A percentile compares a stretch with the other conserved stretches of the same genome.
Conservation (phyloP, 345 rosid species). For the Syzygium grande region DNA sequence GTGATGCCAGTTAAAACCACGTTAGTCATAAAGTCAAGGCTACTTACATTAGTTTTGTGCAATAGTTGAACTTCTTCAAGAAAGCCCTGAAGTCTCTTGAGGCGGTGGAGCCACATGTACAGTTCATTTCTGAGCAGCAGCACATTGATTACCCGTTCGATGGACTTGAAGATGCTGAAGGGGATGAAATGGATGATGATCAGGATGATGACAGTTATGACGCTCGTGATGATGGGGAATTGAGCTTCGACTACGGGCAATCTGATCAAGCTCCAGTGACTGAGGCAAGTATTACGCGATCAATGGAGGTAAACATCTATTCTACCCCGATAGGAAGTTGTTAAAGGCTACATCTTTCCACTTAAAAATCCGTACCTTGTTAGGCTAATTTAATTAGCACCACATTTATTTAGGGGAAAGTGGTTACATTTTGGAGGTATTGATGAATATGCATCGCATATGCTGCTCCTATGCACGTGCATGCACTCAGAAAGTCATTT, state of each 20-base stretch:
- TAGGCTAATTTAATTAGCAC: background rate
- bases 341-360: background rate
- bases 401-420: background rate
- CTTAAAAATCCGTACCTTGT: background rate
- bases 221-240: conserved; percentile 54
- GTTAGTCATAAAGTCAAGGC: background rate
- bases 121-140: conserved; percentile 50
- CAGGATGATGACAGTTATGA: conserved; percentile 33
- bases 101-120: conserved; percentile 72
- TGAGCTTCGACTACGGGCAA: conserved; percentile 72
- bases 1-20: background rate
- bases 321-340: background rate
- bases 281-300: conserved; percentile 27
- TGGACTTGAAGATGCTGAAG: conserved; percentile 68
- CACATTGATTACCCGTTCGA: conserved; percentile 87
- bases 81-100: conserved; percentile 82
- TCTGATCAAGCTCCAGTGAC: conserved; percentile 37
- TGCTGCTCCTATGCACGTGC: background rate
- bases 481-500: background rate
- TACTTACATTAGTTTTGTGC: conserved; percentile 8
- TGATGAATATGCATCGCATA: background rate
- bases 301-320: conserved; percentile 54
- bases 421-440: background rate
- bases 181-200: conserved; percentile 35
- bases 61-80: conserved; percentile 76